A percentile compares a stretch with the other conserved stretches of the same genome.
Evolutionary conservation across 768 basidiomycete genomes (phyloP).

Genomic region (Collybia nuda): DNA sequence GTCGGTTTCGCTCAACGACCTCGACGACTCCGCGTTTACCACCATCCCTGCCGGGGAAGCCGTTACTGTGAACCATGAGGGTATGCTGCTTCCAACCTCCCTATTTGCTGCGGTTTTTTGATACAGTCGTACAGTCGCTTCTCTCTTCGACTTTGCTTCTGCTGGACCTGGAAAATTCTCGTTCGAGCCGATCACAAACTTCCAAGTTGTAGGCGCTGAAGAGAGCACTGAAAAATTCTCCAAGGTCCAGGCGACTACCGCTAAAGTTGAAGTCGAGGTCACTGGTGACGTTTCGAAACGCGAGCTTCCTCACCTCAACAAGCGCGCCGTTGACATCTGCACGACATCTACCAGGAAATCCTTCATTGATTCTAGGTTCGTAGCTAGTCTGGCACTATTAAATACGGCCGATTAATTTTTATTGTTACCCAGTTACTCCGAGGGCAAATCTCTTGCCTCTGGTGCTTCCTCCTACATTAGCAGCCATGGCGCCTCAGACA

Average conservation of each 20-base stretch:
- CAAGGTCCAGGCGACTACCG: slow-evolving; percentile 23
- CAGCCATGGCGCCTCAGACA: slow-evolving; percentile 32
- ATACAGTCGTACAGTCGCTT: slow-evolving; percentile 26
- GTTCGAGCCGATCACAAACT: slow-evolving; percentile 37
- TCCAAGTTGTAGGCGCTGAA: slow-evolving; percentile 27
- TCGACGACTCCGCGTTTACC: slow-evolving; percentile 38
- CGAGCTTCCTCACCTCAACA: slow-evolving; percentile 24
- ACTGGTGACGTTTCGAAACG: slow-evolving; percentile 33
- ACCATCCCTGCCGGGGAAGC: slow-evolving; percentile 39
- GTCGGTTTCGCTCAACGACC: slow-evolving; percentile 32
- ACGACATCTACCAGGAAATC: slow-evolving; percentile 27
- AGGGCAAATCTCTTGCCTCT: slow-evolving; percentile 38
- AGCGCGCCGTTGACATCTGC: slow-evolving; percentile 40
- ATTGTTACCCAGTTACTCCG: slow-evolving; percentile 27
- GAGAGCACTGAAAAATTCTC: slow-evolving; percentile 21
- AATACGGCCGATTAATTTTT: neutral
- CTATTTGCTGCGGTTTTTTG: neutral
- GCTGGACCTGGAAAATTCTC: slow-evolving; percentile 38
- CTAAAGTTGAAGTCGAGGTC: slow-evolving; percentile 31
- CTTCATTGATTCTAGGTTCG: slow-evolving; percentile 41
- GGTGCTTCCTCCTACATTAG: slow-evolving; percentile 32
- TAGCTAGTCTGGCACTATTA: neutral
- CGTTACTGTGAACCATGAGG: slow-evolving; percentile 36
- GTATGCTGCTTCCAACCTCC: slow-evolving; percentile 17
- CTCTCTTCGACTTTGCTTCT: slow-evolving; percentile 41